Base-by-base conservation (phyloP, 306 rosid genomes). In the Cucurbita argyrosperma region DNA sequence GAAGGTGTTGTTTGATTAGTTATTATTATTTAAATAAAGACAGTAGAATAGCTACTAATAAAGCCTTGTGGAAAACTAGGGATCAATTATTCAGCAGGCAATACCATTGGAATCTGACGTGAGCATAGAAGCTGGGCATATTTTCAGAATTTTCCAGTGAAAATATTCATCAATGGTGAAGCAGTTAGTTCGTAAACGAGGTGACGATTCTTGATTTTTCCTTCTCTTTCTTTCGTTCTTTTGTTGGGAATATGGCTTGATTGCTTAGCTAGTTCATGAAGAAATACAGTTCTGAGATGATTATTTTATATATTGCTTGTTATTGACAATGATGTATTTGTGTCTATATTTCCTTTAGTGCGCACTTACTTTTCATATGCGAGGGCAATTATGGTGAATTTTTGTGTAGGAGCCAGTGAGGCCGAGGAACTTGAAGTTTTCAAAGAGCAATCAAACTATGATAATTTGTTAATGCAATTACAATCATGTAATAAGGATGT, bases 401-500 rank as follows among this genome's bases (percentile, higher is more conserved):
- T 71, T 71, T 53, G 8, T 81, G 78, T 80, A 62, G 55, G 79
- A 78, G 18, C 58, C 5, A 26, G 66, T 37, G 75, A 47, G 47
- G 58, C 65, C 21, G 77, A 79, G 5, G 79, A 82, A 16, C 77
- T 81, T 43, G 51, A 67, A 21, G 62, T 46, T 80, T 58, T 77
- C 30, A 51, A 68, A 40, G 84, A 82, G 69, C 68, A 78, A 60
- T 80, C 87, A 1, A 71, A 76, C 37, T 85, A 83, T 71, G 85
- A 85, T 38, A 74, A 80, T 49, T 49, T 85, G 68, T 66, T 83
- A 54, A 74, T 74, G 74, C 70, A 53, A 11, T 73, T 83, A 68
- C 78, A 71, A 14, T 79, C 89, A 21, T 79, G 82, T 45, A 71
- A 77, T 71, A 74, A 85, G 79, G 68, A 82, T 63, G 80, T 81